Base-by-base conservation (phyloP, 1,139 yeast genomes). In the Pichia sp. region DNA sequence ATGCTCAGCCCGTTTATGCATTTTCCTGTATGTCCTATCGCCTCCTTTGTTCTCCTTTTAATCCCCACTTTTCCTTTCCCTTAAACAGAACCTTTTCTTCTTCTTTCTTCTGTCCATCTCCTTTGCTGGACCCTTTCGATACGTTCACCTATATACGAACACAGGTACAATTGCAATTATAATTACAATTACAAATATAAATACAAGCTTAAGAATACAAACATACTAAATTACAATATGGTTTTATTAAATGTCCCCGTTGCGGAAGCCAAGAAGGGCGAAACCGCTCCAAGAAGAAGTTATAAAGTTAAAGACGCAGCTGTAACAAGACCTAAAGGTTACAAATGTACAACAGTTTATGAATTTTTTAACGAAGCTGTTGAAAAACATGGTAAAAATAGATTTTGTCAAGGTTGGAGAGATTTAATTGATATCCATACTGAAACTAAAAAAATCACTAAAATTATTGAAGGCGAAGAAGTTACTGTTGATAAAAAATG, bases 271-370 rank as follows among this genome's bases (percentile, higher is more conserved):
- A 76, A 75, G 55, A 74, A 76, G 10, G 93, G 94, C 47, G 96
- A 89, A 66, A 84, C 96, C 23, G 95, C 95, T 4, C 95, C 95
- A 50, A 78, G 95, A 66, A 79, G 95, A 68, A 83, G 77, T 57
- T 68, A 71, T 45, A 66, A 74, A 42, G 78, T 77, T 43, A 77
- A 76, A 51, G 74, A 74, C 35, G 82, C 66, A 5, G 65, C 76
- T 1, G 55, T 79, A 14, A 61, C 60, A n/a, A 73, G 77, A 58
- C 93, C 93, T 3, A 40, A 52, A 4, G 72, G 75, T 47, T 51
- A 48, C 38, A 74, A 74, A 45, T 77, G 83, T 45, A 66, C 69
- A 45, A 86, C 93, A 8, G 68, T 88, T 33, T 82, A 79, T 51
- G 94, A 86, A 51, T 80, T 72, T 51, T 64, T 84, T 46, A 65